Conservation (phyloP, 2,329 filamentous ascomycete species). For the Cladosporium sphaerospermum region DNA sequence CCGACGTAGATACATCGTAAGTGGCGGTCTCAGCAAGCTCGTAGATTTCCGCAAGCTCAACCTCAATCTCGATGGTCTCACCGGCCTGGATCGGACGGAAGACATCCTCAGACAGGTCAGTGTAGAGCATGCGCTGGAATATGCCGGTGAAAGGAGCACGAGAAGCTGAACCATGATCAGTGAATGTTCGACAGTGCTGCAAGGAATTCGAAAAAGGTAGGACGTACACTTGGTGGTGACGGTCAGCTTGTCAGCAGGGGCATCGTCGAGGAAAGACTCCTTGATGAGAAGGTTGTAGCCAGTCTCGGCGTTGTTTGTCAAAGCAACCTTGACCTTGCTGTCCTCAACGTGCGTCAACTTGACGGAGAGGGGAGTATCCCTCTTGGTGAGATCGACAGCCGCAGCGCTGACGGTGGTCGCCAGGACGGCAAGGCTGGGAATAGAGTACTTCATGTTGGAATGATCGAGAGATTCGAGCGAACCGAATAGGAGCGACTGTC, state of each 20-base stretch:
- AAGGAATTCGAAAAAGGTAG: not conserved
- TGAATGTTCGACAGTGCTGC: not conserved
- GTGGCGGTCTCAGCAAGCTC: conserved; percentile 5
- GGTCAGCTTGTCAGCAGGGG: conserved; percentile 22
- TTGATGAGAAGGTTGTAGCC: conserved; percentile 24
- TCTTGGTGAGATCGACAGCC: conserved; percentile 21
- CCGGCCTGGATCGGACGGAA: conserved; percentile 45
- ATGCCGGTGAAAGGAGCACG: conserved; percentile 46
- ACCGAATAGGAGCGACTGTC: not conserved
- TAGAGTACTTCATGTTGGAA: conserved; percentile 9
- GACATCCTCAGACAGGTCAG: conserved; percentile 41
- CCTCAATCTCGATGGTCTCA: conserved; percentile 47
- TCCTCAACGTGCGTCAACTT: conserved; percentile 17
- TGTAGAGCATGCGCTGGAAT: conserved; percentile 45
- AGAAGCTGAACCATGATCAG: not conserved
- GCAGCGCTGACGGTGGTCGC: conserved; percentile 15
- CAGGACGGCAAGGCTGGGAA: conserved; percentile 12
- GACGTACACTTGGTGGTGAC: conserved; percentile 18
- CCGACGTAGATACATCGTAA: conserved; percentile 51
- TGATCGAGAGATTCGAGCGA: not conserved
- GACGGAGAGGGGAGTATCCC: conserved; percentile 21
- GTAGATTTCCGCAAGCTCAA: conserved; percentile 53
- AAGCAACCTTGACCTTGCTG: conserved; percentile 21
- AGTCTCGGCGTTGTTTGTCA: conserved; percentile 22
- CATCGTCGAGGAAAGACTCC: conserved; percentile 23